These are phyloP conservation scores for Penicillium flavigenum DNA, from an alignment of 495 filamentous ascomycete species.

Conservation along the genomic window DNA sequence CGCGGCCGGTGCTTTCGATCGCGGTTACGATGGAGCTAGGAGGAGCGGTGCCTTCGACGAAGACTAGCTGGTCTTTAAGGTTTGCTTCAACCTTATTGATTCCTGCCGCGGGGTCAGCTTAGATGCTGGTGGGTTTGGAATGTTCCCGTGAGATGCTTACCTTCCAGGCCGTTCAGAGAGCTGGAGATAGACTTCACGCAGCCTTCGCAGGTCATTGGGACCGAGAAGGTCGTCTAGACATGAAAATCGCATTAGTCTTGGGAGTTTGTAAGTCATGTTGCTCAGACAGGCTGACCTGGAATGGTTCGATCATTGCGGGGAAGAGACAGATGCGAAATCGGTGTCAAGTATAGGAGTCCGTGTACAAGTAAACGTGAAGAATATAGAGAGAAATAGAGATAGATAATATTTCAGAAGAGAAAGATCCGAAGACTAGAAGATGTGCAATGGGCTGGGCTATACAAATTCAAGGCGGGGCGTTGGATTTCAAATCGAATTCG, in stretches of 20 bases:
- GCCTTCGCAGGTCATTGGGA: conserved; percentile 84
- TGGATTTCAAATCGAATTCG: conserved; percentile 41
- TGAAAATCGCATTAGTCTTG: conserved; percentile 3
- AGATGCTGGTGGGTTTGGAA: not conserved
- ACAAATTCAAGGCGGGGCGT: conserved; percentile 29
- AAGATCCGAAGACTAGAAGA: not conserved
- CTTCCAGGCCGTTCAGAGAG: conserved; percentile 70
- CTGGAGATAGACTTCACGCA: conserved; percentile 83
- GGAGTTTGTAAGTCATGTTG: conserved; percentile 7
- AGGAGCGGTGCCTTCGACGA: conserved; percentile 58
- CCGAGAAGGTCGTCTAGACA: conserved; percentile 82
- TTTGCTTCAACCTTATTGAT: conserved; percentile 51
- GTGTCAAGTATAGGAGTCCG: conserved; percentile 2
- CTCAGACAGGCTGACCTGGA: conserved; percentile 46
- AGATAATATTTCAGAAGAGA: not conserved
- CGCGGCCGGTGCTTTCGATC: conserved; percentile 85
- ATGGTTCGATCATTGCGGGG: conserved; percentile 56
- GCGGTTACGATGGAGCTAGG: conserved; percentile 85
- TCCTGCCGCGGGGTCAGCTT: conserved; percentile 28
- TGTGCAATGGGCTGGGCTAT: not conserved
- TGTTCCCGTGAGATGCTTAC: conserved; percentile 34
- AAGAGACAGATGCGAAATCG: conserved; percentile 17
- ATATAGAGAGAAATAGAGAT: conserved; percentile 4
- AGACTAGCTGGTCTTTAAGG: conserved; percentile 49
- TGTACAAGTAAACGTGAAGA: not conserved